Base-by-base conservation (phyloP, 2,329 filamentous ascomycete genomes). In the Pseudocercospora fuligena region DNA sequence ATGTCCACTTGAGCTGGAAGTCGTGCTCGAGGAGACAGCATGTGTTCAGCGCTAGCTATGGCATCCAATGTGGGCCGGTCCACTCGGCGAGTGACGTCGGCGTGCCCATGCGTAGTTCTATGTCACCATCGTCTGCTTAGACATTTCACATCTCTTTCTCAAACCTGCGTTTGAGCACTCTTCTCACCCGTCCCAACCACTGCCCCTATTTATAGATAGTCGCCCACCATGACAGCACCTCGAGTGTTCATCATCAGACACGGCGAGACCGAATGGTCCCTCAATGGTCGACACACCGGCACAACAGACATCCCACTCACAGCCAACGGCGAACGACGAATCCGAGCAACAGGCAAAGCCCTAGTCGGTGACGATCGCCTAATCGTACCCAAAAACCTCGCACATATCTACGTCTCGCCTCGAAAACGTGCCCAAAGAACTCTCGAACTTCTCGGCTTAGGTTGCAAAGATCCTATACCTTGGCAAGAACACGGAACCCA, bases 191-290 rank as follows among this genome's bases (percentile, higher is more conserved):
- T 51, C 5, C 51, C 31, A 27, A 21, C 2, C 21, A 25, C 19
- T n/a, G 16, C 51, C 4, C 27, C 12, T 5, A 2, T 7, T 12
- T 8, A 33, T 31, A 61, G 46, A 56, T 47, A 31, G 23, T 40
- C 25, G 23, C 46, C 36, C 47, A 61, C 27, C 27, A 75, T 76
- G 81, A 80, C 81, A 12, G 82, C 82, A 25, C 82, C 83, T 5
- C 78, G 83, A 59, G 81, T 85, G 76, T 85, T 85, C 78, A 82
- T 85, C 69, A 79, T 85, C 73, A 92, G 94, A 73, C 94, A 97
- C 77, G 94, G 94, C 81, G 94, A 97, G 83, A 98, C 94, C 5
- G 93, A 97, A 83, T 98, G 94, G 94, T 97, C 93, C 1, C 88
- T 97, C 60, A 91, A 91, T 74, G 94, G 78, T 63, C 70, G 88